These are phyloP conservation scores for Chrysoporthe austroafricana DNA, from an alignment of 2,329 filamentous ascomycete species.

Conservation along the genomic window DNA sequence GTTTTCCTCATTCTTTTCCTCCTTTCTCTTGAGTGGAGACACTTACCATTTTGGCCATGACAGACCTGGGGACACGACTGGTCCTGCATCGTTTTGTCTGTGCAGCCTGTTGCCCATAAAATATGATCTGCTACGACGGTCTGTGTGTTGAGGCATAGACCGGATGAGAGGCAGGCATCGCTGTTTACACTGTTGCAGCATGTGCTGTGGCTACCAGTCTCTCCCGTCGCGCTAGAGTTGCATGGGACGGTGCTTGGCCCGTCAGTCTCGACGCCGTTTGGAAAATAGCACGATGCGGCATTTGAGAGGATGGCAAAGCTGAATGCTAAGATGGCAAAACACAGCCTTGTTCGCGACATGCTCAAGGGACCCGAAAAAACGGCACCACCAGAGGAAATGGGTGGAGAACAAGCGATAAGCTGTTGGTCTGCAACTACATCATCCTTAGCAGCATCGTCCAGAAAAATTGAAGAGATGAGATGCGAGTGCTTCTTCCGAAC, in stretches of 20 bases:
- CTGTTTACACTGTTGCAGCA: slow-evolving; percentile 32
- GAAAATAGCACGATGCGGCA: slow-evolving; percentile 15
- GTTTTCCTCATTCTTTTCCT: not conserved
- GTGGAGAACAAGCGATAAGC: too few relatives aligned
- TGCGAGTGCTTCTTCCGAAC: not conserved
- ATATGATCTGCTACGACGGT: slow-evolving; percentile 30
- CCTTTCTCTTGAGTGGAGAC: not conserved
- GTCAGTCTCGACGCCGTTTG: slow-evolving; percentile 8
- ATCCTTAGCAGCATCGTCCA: too few relatives aligned
- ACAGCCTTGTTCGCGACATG: not conserved
- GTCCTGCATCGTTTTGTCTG: slow-evolving; percentile 31
- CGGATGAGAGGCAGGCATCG: slow-evolving; percentile 33
- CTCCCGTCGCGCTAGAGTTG: slow-evolving; percentile 31
- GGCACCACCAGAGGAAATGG: not conserved
- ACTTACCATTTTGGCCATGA: slow-evolving; percentile 11
- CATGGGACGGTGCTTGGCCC: slow-evolving; percentile 23
- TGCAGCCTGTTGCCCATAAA: slow-evolving; percentile 32
- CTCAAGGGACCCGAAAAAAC: not conserved
- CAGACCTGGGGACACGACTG: slow-evolving; percentile 33
- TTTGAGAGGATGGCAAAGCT: not conserved
- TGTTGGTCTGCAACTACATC: too few relatives aligned
- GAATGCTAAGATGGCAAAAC: not conserved
- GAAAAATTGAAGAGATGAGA: not conserved
- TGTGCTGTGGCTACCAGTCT: slow-evolving; percentile 31
- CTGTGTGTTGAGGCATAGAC: slow-evolving; percentile 32